Percentiles rank a stretch among this genome's conserved stretches.
Evolutionary conservation across 2,329 filamentous ascomycete species (phyloP).

Genomic region (Botrytis sinoallii): DNA sequence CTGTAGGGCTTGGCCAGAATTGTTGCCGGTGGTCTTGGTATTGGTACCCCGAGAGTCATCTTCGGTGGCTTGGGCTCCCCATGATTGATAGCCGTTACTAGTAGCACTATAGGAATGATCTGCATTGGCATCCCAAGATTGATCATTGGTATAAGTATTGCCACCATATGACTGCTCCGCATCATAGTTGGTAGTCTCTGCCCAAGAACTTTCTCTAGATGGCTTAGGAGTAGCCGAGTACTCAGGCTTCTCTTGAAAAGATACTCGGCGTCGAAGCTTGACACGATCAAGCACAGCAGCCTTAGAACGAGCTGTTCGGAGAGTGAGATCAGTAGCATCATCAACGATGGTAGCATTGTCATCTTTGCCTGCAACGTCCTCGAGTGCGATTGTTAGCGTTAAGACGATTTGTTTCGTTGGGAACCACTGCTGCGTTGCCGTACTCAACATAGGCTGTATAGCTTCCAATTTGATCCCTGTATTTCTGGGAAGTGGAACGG

Average conservation of each 20-base stretch:
- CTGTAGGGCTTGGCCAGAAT: not conserved
- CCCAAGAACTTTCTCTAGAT: not conserved
- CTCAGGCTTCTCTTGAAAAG: not conserved
- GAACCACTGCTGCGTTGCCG: not conserved
- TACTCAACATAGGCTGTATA: not conserved
- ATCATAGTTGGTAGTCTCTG: not conserved
- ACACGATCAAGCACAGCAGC: not conserved
- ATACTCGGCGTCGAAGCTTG: not conserved
- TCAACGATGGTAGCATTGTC: not conserved
- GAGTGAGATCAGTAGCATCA: constrained; percentile 8
- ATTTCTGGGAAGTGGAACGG: not conserved
- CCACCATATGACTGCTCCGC: not conserved
- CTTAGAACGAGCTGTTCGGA: constrained; percentile 4
- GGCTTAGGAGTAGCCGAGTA: not conserved
- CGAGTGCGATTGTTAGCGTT: not conserved
- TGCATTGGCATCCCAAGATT: constrained; percentile 7
- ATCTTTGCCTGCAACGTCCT: not conserved
- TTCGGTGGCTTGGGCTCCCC: not conserved
- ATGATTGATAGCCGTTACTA: not conserved
- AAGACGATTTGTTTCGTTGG: not conserved
- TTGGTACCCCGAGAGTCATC: not conserved
- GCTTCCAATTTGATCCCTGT: not conserved
- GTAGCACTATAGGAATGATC: not conserved
- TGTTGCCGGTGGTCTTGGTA: not conserved
- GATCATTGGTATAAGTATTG: not conserved